Base-by-base conservation (phyloP, 1,284 basidiomycete species). In the Melampsora americana region DNA sequence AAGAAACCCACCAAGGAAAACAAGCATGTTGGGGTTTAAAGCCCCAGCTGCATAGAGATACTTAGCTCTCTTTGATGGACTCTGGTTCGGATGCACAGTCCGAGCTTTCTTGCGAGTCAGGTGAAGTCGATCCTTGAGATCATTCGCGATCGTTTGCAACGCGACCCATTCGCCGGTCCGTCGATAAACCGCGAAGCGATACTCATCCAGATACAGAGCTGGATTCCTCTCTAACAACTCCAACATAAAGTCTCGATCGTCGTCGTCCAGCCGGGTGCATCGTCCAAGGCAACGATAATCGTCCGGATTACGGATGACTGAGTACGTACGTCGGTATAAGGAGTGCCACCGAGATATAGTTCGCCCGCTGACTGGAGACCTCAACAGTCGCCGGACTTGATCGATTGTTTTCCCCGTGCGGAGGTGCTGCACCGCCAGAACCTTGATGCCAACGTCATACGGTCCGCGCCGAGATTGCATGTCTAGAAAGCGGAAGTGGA, bases 191-290 rank as follows among this genome's bases (percentile, higher is more conserved):
- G n/a, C 35, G 5, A n/a, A 30, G 7, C 53, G 44, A 12, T 48
- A 44, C 23, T 67, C n/a, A 20, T 67, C 65, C n/a, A 67, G 35
- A 12, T 67, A 67, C 23, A 67, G 14, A 14, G 42, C 30, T 1
- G 65, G 44, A 39, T 67, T 32, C 1, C 14, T n/a, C 4, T 26
- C 20, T 5, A 67, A 5, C 5, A 67, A 30, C 16, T 67, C 65
- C 20, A 67, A n/a, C 14, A 67, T 32, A 50, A 67, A 67, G 18
- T 67, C 44, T 9, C 32, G 3, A 20, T 67, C 12, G 16, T 67
- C 44, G 11, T 44, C 18, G 6, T 26, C 35, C 5, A 67, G 35
- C 0, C 26, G 35, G 26, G 53, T 44, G 18, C 28, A 32, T 28
- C 64, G 2, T 12, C 64, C 64, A 14, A 20, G 64, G 26, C 42